Evolutionary conservation across 768 basidiomycete species (phyloP).

Genomic region (Hypholoma fasciculare): DNA sequence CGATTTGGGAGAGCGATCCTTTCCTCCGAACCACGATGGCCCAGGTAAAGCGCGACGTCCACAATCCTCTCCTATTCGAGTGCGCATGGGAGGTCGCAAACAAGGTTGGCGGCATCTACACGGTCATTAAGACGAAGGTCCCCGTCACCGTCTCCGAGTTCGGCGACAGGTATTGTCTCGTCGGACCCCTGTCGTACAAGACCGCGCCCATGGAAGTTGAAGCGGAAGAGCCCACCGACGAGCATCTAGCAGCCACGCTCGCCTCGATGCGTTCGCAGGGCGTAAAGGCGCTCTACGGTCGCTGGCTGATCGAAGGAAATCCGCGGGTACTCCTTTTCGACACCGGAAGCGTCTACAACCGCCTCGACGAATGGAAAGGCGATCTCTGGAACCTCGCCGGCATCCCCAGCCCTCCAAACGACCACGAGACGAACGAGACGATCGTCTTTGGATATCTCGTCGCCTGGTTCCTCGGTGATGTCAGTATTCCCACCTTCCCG

Average conservation of each 20-base stretch:
- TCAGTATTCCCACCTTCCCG: conserved; percentile 33
- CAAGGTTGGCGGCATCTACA: conserved; percentile 99
- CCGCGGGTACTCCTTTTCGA: conserved; percentile 96
- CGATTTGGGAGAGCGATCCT: conserved; percentile 16
- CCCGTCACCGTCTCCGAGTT: conserved; percentile 97
- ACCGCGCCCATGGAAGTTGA: conserved; percentile 99
- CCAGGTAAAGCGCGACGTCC: conserved; percentile 63
- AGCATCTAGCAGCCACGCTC: conserved; percentile 72
- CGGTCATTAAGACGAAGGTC: conserved; percentile 99
- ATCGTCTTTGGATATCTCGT: conserved; percentile 98
- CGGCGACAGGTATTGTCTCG: conserved; percentile 92
- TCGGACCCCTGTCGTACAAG: conserved; percentile 98
- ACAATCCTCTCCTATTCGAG: conserved; percentile 84
- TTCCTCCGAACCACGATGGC: conserved; percentile 30
- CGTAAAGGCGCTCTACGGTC: conserved; percentile 92
- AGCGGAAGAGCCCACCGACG: conserved; percentile 83
- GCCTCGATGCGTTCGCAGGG: conserved; percentile 86
- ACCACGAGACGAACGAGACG: conserved; percentile 98
- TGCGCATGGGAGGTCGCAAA: conserved; percentile 99
- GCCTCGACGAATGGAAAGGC: conserved; percentile 97
- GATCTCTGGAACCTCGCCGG: conserved; percentile 99
- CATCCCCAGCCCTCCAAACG: conserved; percentile 94
- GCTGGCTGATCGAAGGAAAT: conserved; percentile 98
- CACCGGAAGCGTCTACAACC: conserved; percentile 82
- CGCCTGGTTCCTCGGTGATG: conserved; percentile 99